A percentile compares a stretch with the other conserved stretches of the same genome.
Conservation (phyloP, 495 filamentous ascomycete species). For the Thermochaetoides thermophila region DNA sequence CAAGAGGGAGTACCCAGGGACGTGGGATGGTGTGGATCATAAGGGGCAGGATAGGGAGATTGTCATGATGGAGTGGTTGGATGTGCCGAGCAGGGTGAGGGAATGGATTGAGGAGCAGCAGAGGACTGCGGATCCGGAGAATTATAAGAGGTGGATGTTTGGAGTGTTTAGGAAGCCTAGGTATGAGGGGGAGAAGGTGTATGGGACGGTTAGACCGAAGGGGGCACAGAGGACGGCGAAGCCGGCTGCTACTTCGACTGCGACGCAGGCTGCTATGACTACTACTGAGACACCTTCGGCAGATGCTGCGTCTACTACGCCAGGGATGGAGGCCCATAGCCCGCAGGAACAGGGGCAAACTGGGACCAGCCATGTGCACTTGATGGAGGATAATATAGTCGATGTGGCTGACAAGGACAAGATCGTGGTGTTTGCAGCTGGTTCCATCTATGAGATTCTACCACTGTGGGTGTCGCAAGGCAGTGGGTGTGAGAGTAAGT, state of each 20-base stretch:
- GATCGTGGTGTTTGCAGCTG: slow-evolving; percentile 21
- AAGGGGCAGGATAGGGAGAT: slow-evolving; percentile 19
- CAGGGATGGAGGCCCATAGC: too few relatives aligned
- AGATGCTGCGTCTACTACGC: too few relatives aligned
- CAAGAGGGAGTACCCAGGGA: slow-evolving; percentile 12
- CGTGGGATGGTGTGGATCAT: slow-evolving; percentile 22
- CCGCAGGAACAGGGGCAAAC: too few relatives aligned
- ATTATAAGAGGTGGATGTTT: slow-evolving; percentile 14
- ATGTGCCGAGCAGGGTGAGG: slow-evolving; percentile 14
- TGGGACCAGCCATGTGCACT: too few relatives aligned
- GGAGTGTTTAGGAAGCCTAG: slow-evolving; percentile 19
- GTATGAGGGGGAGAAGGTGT: slow-evolving; percentile 8
- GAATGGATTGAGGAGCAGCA: slow-evolving; percentile 23
- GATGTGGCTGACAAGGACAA: slow-evolving; percentile 15
- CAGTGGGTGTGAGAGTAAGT: slow-evolving; percentile 22
- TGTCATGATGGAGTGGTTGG: slow-evolving; percentile 21
- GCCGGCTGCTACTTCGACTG: too few relatives aligned
- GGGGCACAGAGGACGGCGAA: slow-evolving; percentile 4
- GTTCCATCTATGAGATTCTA: slow-evolving; percentile 18
- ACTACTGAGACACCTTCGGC: too few relatives aligned
- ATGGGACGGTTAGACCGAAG: slow-evolving; percentile 5
- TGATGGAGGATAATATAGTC: too few relatives aligned
- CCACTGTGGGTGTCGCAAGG: slow-evolving; percentile 20
- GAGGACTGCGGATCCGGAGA: slow-evolving; percentile 2
- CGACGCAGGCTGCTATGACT: too few relatives aligned